Base-by-base conservation (phyloP, 352 stramenopile species). In the Bremia lactucae region DNA sequence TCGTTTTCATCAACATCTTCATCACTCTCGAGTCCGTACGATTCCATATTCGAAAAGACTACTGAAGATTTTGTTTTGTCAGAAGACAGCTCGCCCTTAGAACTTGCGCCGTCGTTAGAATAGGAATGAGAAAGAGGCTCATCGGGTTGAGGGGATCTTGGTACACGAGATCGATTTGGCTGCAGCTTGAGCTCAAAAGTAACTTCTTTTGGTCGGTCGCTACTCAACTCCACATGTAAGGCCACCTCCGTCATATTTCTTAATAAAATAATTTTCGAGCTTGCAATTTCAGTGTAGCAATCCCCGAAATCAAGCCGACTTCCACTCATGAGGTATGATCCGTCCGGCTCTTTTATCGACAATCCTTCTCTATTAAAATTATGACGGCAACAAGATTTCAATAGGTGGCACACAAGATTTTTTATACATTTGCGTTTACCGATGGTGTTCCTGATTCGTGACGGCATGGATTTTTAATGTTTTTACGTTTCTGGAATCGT, bases 231-330 rank as follows among this genome's bases (percentile, higher is more conserved):
- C 23, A 94, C 77, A 49, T 94, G 78, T 16, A 94, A 55, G 22
- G 80, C 65, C 16, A 68, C 76, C 31, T 92, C 79, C 0, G 77
- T 94, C 37, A 83, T 85, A 53, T 94, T 94, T 21, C 80, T 76
- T 36, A 94, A 65, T 25, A 87, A 40, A 11, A 94, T 66, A 3
- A 78, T 63, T 53, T 92, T 94, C 7, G 76, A 87, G 16, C 80
- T 87, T 10, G 79, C 58, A 10, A 91, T 81, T 19, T 78, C 79
- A 4, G 75, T 80, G 56, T 91, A 94, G 43, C 79, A 92, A 53
- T 94, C 82, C 6, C 82, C 82, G 55, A 92, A 94, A 62, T 94
- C 79, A 35, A 94, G 48, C 25, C 85, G 80, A 54, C 80, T 91
- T 13, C 82, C 82, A 42, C 80, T 92, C 75, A 87, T 89, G 1